Conservation (phyloP, 129 eudicot species). For the Daucus carota region DNA sequence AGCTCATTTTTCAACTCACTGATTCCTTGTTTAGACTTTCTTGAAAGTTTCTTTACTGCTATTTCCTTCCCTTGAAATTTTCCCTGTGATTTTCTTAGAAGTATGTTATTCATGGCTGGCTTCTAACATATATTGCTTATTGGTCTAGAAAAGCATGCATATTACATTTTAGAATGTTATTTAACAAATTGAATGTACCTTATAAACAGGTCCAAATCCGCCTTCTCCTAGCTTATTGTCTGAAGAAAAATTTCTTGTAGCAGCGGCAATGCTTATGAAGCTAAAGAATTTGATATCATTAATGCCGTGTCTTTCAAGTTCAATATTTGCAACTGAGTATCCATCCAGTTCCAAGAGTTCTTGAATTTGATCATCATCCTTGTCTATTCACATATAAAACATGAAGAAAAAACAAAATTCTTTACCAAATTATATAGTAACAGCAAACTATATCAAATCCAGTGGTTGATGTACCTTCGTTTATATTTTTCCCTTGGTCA, state of each 20-base stretch:
- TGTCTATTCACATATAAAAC: not conserved
- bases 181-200: conserved; percentile 9
- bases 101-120: not conserved
- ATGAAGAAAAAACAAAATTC: not conserved
- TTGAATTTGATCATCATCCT: not conserved
- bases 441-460: not conserved
- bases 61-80: conserved; percentile 19
- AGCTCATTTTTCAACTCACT: conserved; percentile 36
- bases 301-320: not conserved
- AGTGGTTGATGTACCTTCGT: not conserved
- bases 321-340: not conserved
- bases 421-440: not conserved
- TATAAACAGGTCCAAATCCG: conserved; percentile 35
- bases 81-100: conserved; percentile 18
- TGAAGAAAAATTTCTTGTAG: conserved; percentile 24
- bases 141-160: not conserved
- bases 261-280: conserved; percentile 16
- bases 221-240: conserved; percentile 31
- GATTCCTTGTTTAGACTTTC: conserved; percentile 25
- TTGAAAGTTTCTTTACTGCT: conserved; percentile 27
- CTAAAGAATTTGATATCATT: conserved; percentile 22
- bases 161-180: not conserved
- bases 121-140: not conserved
- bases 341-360: conserved; percentile 2
- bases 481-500: not conserved